Conservation (phyloP, 2,329 filamentous ascomycete genomes). For the Coniochaeta sp. region DNA sequence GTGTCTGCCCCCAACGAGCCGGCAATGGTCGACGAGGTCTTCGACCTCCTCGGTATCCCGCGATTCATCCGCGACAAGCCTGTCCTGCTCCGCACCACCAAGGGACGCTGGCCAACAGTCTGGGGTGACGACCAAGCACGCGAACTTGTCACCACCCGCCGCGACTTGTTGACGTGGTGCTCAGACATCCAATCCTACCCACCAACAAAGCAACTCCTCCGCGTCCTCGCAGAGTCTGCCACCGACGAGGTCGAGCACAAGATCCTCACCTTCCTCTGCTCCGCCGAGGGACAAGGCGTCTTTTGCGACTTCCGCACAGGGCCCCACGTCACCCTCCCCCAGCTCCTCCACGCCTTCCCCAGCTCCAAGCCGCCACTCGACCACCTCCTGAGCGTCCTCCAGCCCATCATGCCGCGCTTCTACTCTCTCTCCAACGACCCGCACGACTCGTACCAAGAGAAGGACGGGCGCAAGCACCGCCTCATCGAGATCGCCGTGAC, state of each 20-base stretch:
- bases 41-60: conserved; percentile 76
- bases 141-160: conserved; percentile 80
- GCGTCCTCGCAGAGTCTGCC: conserved; percentile 79
- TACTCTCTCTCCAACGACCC: conserved; percentile 98
- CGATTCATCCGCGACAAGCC: conserved; percentile 79
- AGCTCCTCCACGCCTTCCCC: conserved; percentile 86
- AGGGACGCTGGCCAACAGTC: conserved; percentile 91
- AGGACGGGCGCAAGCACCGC: conserved; percentile 65
- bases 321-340: conserved; percentile 75
- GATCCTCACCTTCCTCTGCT: conserved; percentile 78
- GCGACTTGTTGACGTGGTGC: conserved; percentile 94
- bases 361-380: conserved; percentile 85
- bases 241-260: conserved; percentile 77
- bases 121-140: conserved; percentile 88
- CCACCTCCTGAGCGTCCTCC: conserved; percentile 69
- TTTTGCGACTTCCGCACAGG: conserved; percentile 95
- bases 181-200: conserved; percentile 88
- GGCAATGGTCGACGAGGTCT: conserved; percentile 70
- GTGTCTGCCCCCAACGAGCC: conserved; percentile 83
- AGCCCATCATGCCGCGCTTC: conserved; percentile 92
- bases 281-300: conserved; percentile 80
- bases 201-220: conserved; percentile 80
- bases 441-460: conserved; percentile 63
- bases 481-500: conserved; percentile 96
- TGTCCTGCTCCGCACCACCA: conserved; percentile 68